These are phyloP conservation scores for Nigrospora sphaerica DNA, from an alignment of 2,329 filamentous ascomycete genomes.

Conservation along the genomic window DNA sequence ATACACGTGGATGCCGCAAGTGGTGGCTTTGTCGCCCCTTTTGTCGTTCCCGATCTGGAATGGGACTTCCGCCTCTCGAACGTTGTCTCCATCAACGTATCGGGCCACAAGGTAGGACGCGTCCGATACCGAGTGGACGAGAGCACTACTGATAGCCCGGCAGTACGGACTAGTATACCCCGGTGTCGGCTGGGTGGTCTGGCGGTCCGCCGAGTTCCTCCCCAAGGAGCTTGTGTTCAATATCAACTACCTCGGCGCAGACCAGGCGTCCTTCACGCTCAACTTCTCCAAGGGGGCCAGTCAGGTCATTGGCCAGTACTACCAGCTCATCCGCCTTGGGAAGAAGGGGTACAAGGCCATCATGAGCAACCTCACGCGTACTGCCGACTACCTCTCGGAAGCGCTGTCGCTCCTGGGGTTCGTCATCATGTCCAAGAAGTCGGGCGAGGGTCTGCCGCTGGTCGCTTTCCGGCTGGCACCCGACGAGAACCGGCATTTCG, in stretches of 20 bases:
- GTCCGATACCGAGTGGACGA: background rate
- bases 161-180: conserved; percentile 67
- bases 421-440: conserved; percentile 76
- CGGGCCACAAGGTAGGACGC: conserved; percentile 71
- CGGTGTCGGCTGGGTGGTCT: conserved; percentile 90
- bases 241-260: conserved; percentile 96
- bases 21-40: conserved; percentile 89
- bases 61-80: conserved; percentile 91
- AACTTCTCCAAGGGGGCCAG: conserved; percentile 96
- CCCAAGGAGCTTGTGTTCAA: conserved; percentile 95
- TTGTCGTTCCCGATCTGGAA: conserved; percentile 72
- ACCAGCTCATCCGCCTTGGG: conserved; percentile 90
- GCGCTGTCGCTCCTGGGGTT: conserved; percentile 72
- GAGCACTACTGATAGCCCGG: background rate
- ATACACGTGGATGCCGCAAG: conserved; percentile 93
- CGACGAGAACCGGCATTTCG: conserved; percentile 53
- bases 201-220: conserved; percentile 75
- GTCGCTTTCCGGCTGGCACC: conserved; percentile 78
- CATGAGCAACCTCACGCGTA: conserved; percentile 89
- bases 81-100: conserved; percentile 90
- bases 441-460: conserved; percentile 74
- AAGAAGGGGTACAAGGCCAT: conserved; percentile 88
- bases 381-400: conserved; percentile 76
- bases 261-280: conserved; percentile 91
- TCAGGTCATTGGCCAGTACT: conserved; percentile 95